Percentiles rank a stretch among this genome's conserved stretches.
phyloP scores from a whole-genome alignment of 306 rosid genomes.

The Hylodesmum podocarpum region DNA sequence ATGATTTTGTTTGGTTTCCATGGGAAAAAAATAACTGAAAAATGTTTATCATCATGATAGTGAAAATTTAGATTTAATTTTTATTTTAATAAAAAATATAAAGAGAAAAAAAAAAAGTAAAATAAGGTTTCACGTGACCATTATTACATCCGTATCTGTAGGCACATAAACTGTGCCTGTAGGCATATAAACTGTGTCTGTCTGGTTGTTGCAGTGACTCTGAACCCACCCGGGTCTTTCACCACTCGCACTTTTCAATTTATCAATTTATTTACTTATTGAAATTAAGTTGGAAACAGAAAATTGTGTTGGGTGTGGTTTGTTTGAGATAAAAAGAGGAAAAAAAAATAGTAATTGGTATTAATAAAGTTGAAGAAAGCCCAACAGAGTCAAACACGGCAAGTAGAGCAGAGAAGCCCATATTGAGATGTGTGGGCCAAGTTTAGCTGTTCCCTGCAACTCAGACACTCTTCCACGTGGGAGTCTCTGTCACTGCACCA shows the following conservation, averaged over 20 bases:
- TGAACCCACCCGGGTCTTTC: slow-evolving; percentile 40
- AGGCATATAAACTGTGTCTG: slow-evolving; percentile 26
- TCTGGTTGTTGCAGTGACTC: slow-evolving; percentile 43
- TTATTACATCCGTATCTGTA: slow-evolving; percentile 36
- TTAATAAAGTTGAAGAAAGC: not conserved
- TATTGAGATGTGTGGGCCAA: slow-evolving; percentile 37
- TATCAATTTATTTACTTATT: no score
- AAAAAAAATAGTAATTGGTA: not conserved
- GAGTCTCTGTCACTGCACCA: slow-evolving; percentile 39
- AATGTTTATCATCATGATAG: no score
- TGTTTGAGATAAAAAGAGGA: not conserved
- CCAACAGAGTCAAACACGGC: slow-evolving; percentile 61
- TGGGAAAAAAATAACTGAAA: no score
- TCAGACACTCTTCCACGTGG: slow-evolving; percentile 83
- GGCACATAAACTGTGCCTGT: slow-evolving; percentile 28
- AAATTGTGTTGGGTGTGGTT: no score
- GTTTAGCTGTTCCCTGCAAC: slow-evolving; percentile 68
- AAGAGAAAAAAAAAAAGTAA: not conserved
- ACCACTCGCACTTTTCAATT: not conserved
- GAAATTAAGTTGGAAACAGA: no score
- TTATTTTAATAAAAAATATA: not conserved
- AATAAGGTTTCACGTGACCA: slow-evolving; percentile 47
- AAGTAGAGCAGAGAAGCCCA: slow-evolving; percentile 27
- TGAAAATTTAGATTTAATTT: not conserved
- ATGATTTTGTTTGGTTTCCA: no score